phyloP scores from a whole-genome alignment of 257 asterid species.

The Solanum sejunctum region DNA sequence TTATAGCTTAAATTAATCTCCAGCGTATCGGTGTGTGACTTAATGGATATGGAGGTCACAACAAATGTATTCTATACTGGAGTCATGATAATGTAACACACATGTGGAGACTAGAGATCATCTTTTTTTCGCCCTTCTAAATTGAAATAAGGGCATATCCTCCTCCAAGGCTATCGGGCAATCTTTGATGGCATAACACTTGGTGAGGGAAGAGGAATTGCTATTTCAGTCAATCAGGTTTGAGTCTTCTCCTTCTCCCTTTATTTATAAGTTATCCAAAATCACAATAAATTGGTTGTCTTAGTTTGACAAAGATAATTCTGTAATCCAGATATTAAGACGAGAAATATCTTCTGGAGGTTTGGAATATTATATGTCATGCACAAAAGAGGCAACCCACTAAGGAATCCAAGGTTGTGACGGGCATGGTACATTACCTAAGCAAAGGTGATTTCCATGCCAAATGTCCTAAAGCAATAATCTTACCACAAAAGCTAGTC shows the following conservation, averaged over 20 bases:
- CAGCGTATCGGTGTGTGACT: neutral
- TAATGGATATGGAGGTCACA: neutral
- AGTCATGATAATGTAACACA: neutral
- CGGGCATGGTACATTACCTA: neutral
- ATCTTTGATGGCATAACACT: neutral
- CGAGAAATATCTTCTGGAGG: neutral
- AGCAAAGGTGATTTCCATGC: neutral
- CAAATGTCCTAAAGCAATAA: neutral
- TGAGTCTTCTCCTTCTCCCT: neutral
- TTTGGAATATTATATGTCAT: neutral
- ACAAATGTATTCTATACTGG: neutral
- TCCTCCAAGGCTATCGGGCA: neutral
- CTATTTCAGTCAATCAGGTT: neutral
- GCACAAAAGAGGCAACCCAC: neutral
- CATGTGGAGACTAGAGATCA: neutral
- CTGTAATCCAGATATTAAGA: neutral
- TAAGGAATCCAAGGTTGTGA: neutral
- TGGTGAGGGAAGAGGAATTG: neutral
- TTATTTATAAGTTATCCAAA: neutral
- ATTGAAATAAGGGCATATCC: neutral
- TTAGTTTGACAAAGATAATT: neutral
- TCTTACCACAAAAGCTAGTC: neutral
- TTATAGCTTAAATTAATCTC: neutral
- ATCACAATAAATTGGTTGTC: neutral
- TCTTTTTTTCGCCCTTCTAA: neutral